Evolutionary conservation across 2,329 filamentous ascomycete genomes (phyloP), one percentile per base, ranked within the genome.

Genomic region (Neurospora sp.): DNA sequence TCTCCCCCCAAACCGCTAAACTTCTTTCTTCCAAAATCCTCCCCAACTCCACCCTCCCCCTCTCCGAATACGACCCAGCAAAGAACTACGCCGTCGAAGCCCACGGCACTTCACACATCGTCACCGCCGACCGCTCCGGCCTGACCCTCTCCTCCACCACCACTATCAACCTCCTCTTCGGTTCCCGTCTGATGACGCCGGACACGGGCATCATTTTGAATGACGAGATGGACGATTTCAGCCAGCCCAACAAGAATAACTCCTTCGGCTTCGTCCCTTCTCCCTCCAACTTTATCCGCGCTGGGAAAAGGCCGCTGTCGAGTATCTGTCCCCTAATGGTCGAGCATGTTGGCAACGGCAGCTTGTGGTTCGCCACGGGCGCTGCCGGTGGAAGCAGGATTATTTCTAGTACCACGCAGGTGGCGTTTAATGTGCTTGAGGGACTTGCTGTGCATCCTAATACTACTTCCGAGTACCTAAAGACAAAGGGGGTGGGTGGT

Each of bases 151-250:
- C 91, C 1, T 84, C 93, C 13, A 97, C 94, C 0, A 96, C 93
- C 0, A 97, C 95, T 0, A 84, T 97, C 70, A 97, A 97, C 79
- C 84, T 96, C 4, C 84, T 96, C 3, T 98, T 97, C 75, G 95
- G 95, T 66, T 90, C 89, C 38, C 85, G 89, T 23, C 79, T 97
- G 73, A 88, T 97, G 80, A 91, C 95, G 0, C 92, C 93, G 0
- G 86, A 90, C 74, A 94, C 93, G 0, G 94, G 94, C 19, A 85
- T 97, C 70, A 92, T 96, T 69, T 87, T 96, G 80, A 90, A 89
- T 79, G 84, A 89, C 78, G 85, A 90, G 79, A 88, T 88, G 84
- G 86, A 90, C 82, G 93, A 97, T 81, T 97, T 97, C 82, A 93
- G 90, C 67, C 93, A 97, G 75, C 94, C 95, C 0, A 88, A 88